Base-by-base conservation (phyloP, 495 filamentous ascomycete species). In the Copromyces sp. region DNA sequence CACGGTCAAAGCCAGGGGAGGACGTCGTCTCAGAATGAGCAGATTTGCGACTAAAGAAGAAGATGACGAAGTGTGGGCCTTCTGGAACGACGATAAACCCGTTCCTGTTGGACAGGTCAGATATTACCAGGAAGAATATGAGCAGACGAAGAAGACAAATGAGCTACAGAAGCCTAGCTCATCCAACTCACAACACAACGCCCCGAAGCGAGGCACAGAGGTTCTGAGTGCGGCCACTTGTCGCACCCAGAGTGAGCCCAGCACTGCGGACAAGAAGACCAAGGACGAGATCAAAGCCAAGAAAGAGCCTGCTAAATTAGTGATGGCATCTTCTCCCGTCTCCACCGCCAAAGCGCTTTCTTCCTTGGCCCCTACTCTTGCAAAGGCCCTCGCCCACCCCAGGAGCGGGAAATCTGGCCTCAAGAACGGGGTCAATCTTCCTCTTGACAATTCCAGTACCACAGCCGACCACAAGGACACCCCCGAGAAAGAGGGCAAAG, bases 391-490 rank as follows among this genome's bases (percentile, higher is more conserved):
- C 0, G 81, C 86, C 0, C 97, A 99, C 79, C 95, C 95, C 2
- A 96, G 94, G 0, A 98, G 94, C 39, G 95, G 94, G 14, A 90
- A 89, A 68, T 84, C 83, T 3, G 95, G 94, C 4, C 87, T 91
- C 2, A 97, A 97, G 84, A 86, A 99, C 79, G 97, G 95, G 96
- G 96, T 98, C 75, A 92, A 92, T 74, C 68, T 97, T 4, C 82
- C 75, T 11, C 78, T 81, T 0, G 82, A 80, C 6, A 84, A 87
- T 9, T 86, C 80, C 3, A 83, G 83, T 9, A 88, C 90, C 20
- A 87, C 89, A 20, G 88, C 88, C 14, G 88, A 85, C 7, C 90
- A 93, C 69, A 82, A 85, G 38, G 87, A 91, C 17, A 91, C 92
- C 4, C 11, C 12, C 17, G n/a, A 45, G 42, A 45, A 45, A 45